Evolutionary conservation across 306 rosid species (phyloP).

Genomic region (Malus sylvestris): DNA sequence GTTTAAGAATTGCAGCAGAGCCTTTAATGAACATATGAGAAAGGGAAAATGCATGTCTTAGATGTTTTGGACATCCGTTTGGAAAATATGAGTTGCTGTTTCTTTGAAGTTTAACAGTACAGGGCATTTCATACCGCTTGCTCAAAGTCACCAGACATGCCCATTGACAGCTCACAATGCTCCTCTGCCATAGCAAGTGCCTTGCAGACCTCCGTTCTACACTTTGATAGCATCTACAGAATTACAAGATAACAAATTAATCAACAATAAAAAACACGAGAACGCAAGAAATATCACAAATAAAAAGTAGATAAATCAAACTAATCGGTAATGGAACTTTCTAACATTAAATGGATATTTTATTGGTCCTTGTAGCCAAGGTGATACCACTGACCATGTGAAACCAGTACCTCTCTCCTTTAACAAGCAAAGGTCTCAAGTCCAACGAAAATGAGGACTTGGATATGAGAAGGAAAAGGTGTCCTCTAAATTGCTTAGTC

Average conservation of each 20-base stretch:
- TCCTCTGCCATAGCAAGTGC: constrained; percentile 38
- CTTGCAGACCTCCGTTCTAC: constrained; percentile 40
- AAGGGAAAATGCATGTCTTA: not conserved
- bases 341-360: not conserved
- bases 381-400: not conserved
- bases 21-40: too few species aligned
- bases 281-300: not conserved
- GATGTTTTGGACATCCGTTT: not conserved
- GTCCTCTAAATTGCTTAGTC: not conserved
- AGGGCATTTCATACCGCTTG: constrained; percentile 25
- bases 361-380: not conserved
- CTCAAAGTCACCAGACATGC: constrained; percentile 56
- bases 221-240: constrained; percentile 24
- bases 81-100: not conserved
- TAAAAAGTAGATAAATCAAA: not conserved
- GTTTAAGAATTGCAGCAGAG: too few species aligned
- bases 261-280: not conserved
- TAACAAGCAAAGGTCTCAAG: not conserved
- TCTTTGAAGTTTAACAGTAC: not conserved
- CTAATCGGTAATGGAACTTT: not conserved
- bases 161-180: constrained; percentile 43
- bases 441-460: not conserved
- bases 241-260: constrained; percentile 1
- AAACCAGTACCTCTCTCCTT: not conserved
- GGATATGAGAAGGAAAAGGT: not conserved